Evolutionary conservation across 345 rosid species (phyloP).

Genomic region (Conringia planisiliqua): DNA sequence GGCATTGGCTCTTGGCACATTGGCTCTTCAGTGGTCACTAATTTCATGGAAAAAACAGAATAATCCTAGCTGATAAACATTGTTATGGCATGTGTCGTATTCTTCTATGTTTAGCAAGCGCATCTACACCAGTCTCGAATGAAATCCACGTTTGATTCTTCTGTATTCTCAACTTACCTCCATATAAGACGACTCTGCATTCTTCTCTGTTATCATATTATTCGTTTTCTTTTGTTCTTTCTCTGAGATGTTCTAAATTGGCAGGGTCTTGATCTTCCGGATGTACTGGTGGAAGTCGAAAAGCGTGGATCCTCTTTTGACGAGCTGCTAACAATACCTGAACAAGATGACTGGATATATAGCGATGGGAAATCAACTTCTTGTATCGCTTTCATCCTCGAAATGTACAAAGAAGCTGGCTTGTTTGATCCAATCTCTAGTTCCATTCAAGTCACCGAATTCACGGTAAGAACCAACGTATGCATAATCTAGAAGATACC

Average conservation of each 20-base stretch:
- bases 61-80: not conserved
- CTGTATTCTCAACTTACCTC: not conserved
- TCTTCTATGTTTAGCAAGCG: no score
- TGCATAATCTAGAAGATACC: constrained; percentile 2
- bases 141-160: not conserved
- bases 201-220: constrained; percentile 10
- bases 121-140: not conserved
- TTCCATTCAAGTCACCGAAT: constrained; percentile 87
- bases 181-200: not conserved
- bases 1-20: constrained; percentile 3
- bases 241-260: not conserved
- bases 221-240: constrained; percentile 6
- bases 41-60: not conserved
- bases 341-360: constrained; percentile 90
- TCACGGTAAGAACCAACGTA: constrained; percentile 60
- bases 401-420: constrained; percentile 97
- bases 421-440: constrained; percentile 62
- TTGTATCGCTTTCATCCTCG: constrained; percentile 87
- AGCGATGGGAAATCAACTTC: constrained; percentile 93
- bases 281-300: constrained; percentile 75
- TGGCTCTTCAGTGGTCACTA: not conserved
- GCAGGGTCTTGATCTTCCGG: constrained; percentile 85
- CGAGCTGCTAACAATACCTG: constrained; percentile 87
- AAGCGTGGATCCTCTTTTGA: constrained; percentile 86
- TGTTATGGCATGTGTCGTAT: no score